Conservation (phyloP, 2,329 filamentous ascomycete species). For the Hypoxylon sp. region DNA sequence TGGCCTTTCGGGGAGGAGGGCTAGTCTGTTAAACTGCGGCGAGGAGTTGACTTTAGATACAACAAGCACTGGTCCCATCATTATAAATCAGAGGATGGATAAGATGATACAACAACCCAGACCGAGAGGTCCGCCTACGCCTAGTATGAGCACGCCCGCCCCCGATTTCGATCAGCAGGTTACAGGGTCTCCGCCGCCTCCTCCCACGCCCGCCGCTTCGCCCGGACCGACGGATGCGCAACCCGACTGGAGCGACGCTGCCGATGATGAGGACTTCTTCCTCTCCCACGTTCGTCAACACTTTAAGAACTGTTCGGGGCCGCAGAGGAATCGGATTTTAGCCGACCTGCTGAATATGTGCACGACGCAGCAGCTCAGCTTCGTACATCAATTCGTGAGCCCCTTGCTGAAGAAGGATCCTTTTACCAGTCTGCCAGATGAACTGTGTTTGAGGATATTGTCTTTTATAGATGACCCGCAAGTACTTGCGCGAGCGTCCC, state of each 20-base stretch:
- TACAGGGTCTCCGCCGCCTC: conserved; percentile 72
- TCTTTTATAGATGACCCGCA: conserved; percentile 98
- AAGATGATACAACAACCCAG: conserved; percentile 66
- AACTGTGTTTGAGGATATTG: conserved; percentile 90
- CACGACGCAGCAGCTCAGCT: conserved; percentile 94
- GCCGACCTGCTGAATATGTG: conserved; percentile 93
- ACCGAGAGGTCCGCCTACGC: conserved; percentile 72
- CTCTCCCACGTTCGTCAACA: conserved; percentile 82
- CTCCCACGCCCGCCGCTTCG: conserved; percentile 74
- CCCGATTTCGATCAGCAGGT: conserved; percentile 73
- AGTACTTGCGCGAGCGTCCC: conserved; percentile 90
- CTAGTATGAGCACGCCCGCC: conserved; percentile 75
- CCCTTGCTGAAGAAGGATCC: conserved; percentile 96
- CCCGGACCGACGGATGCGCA: conserved; percentile 72
- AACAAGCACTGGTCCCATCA: conserved; percentile 54
- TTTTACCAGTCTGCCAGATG: conserved; percentile 90
- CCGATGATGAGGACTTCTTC: conserved; percentile 85
- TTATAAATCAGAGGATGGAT: conserved; percentile 63
- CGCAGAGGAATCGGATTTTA: conserved; percentile 83
- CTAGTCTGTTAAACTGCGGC: conserved; percentile 64
- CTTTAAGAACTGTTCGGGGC: conserved; percentile 81
- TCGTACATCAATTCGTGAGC: conserved; percentile 95
- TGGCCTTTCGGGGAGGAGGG: conserved; percentile 73
- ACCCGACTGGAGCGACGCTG: conserved; percentile 81
- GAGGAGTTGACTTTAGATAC: conserved; percentile 70